Evolutionary conservation across 2,329 filamentous ascomycete species (phyloP).

Genomic region (Fusarium metavorans): DNA sequence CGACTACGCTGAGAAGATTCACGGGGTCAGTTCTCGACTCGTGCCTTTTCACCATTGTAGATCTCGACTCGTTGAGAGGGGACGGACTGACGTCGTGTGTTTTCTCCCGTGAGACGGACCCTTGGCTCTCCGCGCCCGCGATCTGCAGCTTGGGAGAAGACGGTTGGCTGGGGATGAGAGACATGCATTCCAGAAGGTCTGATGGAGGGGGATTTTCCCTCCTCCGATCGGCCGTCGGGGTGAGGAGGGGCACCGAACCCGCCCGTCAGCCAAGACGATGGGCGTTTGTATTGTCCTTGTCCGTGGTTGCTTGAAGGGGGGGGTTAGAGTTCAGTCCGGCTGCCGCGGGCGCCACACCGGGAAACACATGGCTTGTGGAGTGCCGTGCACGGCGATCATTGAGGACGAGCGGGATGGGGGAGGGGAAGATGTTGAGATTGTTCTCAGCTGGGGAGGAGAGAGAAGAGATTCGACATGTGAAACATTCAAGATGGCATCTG

Average conservation of each 20-base stretch:
- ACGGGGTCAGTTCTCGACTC: not conserved
- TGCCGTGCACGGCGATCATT: conserved; percentile 3
- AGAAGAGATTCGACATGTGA: conserved; percentile 20
- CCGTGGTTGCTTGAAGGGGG: not conserved
- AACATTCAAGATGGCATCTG: conserved; percentile 23
- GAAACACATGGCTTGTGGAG: conserved; percentile 37
- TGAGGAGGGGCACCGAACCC: not conserved
- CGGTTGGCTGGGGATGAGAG: conserved; percentile 14
- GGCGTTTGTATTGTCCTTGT: not conserved
- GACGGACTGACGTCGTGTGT: conserved; percentile 23
- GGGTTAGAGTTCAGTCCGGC: conserved; percentile 16
- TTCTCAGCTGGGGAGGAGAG: conserved; percentile 3
- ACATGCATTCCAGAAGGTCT: conserved; percentile 30
- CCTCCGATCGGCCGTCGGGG: not conserved
- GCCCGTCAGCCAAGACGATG: not conserved
- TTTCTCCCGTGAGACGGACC: conserved; percentile 10
- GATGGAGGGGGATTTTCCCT: not conserved
- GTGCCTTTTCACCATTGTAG: conserved; percentile 10
- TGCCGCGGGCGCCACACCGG: not conserved
- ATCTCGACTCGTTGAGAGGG: conserved; percentile 25
- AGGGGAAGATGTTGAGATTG: not conserved
- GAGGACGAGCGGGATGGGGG: conserved; percentile 3
- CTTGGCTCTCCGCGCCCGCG: conserved; percentile 16
- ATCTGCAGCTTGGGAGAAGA: conserved; percentile 14
- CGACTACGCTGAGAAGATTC: not conserved